These are phyloP conservation scores for Cyathus striatus DNA, from an alignment of 768 basidiomycete genomes.

Conservation along the genomic window DNA sequence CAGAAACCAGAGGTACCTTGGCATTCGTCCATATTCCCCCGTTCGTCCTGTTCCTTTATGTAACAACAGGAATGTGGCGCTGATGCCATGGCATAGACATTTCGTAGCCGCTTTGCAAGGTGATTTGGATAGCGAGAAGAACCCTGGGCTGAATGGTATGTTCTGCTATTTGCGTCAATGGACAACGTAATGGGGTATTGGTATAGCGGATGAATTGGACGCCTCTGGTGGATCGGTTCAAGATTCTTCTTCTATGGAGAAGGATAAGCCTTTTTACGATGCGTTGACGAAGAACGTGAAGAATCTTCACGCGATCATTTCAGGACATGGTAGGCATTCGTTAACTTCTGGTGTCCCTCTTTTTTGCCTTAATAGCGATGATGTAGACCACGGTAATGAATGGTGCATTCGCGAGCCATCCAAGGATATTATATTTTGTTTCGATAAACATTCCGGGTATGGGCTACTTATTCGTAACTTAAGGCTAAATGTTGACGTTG, in stretches of 20 bases:
- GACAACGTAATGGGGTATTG: not conserved
- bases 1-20: constrained; percentile 46
- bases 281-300: constrained; percentile 52
- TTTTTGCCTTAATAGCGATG: too few species aligned
- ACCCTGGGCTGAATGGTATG: constrained; percentile 41
- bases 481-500: not conserved
- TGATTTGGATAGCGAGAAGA: constrained; percentile 24
- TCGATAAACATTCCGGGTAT: constrained; percentile 73
- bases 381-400: constrained; percentile 73
- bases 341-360: not conserved
- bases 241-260: constrained; percentile 28
- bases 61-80: not conserved
- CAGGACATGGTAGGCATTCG: constrained; percentile 55
- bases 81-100: constrained; percentile 19
- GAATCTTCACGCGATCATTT: constrained; percentile 64
- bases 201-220: constrained; percentile 43
- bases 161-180: not conserved
- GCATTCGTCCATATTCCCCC: constrained; percentile 78
- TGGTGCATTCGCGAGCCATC: constrained; percentile 70
- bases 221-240: constrained; percentile 55
- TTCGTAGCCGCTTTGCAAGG: constrained; percentile 30
- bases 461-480: constrained; percentile 6
- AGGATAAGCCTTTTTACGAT: constrained; percentile 60
- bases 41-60: constrained; percentile 26
- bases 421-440: constrained; percentile 66